A percentile compares a stretch with the other conserved stretches of the same genome.
These are phyloP conservation scores for Leptographium galeiforme DNA, from an alignment of 2,329 filamentous ascomycete species.

Conservation along the genomic window DNA sequence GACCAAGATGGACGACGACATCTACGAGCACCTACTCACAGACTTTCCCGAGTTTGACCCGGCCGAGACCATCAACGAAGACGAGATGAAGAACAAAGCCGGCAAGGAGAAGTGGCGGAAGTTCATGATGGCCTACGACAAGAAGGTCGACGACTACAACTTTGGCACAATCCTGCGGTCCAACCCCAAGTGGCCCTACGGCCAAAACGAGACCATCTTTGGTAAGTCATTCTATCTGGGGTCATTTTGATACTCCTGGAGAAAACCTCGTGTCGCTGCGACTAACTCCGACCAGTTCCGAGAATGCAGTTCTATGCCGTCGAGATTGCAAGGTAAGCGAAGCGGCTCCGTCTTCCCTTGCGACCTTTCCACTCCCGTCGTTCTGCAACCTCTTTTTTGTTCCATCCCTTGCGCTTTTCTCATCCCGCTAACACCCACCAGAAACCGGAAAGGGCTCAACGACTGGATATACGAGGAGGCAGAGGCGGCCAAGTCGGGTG, in stretches of 20 bases:
- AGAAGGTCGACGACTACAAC: slow-evolving; percentile 93
- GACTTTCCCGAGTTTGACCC: slow-evolving; percentile 93
- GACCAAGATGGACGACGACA: slow-evolving; percentile 91
- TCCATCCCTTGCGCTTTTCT: neutral
- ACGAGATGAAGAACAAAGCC: slow-evolving; percentile 92
- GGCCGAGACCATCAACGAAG: slow-evolving; percentile 67
- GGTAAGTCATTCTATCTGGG: slow-evolving; percentile 34
- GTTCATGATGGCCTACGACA: slow-evolving; percentile 89
- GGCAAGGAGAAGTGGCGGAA: slow-evolving; percentile 92
- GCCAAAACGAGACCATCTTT: slow-evolving; percentile 81
- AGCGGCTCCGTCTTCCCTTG: no score
- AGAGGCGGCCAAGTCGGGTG: slow-evolving; percentile 38
- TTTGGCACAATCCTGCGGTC: slow-evolving; percentile 88
- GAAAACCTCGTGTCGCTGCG: neutral
- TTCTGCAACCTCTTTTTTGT: neutral
- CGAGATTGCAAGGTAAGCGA: slow-evolving; percentile 29
- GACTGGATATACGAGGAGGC: slow-evolving; percentile 93
- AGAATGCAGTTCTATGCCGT: slow-evolving; percentile 44
- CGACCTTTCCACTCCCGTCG: neutral
- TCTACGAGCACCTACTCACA: slow-evolving; percentile 72
- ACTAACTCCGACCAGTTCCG: slow-evolving; percentile 26
- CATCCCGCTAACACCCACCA: slow-evolving; percentile 41
- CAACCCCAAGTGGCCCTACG: slow-evolving; percentile 71
- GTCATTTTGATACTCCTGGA: no score
- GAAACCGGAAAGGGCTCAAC: slow-evolving; percentile 81